phyloP scores from a whole-genome alignment of 73 alveolate genomes.

The Durusdinium trenchii region DNA sequence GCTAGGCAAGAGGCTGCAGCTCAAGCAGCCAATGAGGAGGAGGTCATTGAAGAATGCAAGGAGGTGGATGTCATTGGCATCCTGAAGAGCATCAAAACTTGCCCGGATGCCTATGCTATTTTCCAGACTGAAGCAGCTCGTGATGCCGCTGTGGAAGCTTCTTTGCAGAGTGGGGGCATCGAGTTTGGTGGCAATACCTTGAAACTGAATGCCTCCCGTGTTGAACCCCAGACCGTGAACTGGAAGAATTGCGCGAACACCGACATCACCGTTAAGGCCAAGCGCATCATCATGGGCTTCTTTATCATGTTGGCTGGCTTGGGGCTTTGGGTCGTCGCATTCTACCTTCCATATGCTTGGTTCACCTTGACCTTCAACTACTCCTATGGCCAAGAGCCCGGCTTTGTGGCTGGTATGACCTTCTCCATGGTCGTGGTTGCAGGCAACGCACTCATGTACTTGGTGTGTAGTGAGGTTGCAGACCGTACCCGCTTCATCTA shows the following conservation, averaged over 20 bases:
- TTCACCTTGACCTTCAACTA: constrained; percentile 95
- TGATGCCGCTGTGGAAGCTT: constrained; percentile 73
- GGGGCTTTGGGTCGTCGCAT: constrained; percentile 57
- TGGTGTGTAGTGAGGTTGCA: constrained; percentile 94
- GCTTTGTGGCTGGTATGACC: constrained; percentile 95
- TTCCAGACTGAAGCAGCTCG: constrained; percentile 79
- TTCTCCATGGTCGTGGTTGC: constrained; percentile 74
- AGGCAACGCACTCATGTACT: constrained; percentile 63
- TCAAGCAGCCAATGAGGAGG: constrained; percentile 26
- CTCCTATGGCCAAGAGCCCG: constrained; percentile 93
- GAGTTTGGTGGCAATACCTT: constrained; percentile 65
- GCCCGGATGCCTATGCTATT: constrained; percentile 92
- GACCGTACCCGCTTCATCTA: constrained; percentile 94
- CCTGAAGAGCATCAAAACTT: constrained; percentile 61
- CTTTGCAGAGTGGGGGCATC: constrained; percentile 37
- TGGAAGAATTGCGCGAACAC: constrained; percentile 93
- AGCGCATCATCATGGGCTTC: constrained; percentile 72
- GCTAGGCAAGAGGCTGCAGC: constrained; percentile 4
- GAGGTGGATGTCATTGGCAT: constrained; percentile 75
- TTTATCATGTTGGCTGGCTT: constrained; percentile 70
- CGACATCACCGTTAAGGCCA: constrained; percentile 67
- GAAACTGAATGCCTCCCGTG: constrained; percentile 47
- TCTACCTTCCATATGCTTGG: constrained; percentile 84
- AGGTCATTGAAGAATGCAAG: constrained; percentile 50
- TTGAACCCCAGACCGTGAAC: constrained; percentile 88